phyloP scores from a whole-genome alignment of 1,284 basidiomycete genomes.

The Cryptococcus floricola region DNA sequence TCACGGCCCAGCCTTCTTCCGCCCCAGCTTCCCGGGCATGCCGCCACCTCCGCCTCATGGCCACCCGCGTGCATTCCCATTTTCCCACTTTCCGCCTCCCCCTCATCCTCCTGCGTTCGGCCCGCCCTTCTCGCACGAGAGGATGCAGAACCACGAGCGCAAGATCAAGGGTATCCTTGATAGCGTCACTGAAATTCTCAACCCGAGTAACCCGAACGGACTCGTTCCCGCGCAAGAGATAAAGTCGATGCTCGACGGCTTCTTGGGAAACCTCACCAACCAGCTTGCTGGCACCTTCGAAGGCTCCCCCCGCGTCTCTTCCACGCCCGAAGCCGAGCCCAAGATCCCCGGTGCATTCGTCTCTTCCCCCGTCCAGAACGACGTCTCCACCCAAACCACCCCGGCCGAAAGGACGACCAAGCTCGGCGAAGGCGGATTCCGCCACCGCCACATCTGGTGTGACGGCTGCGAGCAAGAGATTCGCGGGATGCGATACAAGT shows the following conservation, averaged over 20 bases:
- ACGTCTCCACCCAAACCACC: conserved; percentile 17
- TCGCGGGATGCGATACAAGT: conserved; percentile 45
- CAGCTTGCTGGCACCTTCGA: conserved; percentile 45
- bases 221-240: conserved; percentile 38
- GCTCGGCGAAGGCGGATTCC: conserved; percentile 38
- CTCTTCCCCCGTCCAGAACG: conserved; percentile 9
- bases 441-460: conserved; percentile 46
- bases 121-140: background rate
- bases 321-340: conserved; percentile 7
- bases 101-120: conserved; percentile 4
- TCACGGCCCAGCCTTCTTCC: conserved; percentile 3
- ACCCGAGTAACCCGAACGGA: conserved; percentile 12
- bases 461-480: conserved; percentile 44
- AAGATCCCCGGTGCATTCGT: conserved; percentile 40
- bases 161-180: conserved; percentile 12
- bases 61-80: background rate
- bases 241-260: conserved; percentile 42
- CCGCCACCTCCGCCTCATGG: conserved; percentile 7
- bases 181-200: conserved; percentile 26
- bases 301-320: conserved; percentile 19
- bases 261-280: conserved; percentile 45
- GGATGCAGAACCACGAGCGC: background rate
- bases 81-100: conserved; percentile 1
- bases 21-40: conserved; percentile 2
- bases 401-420: conserved; percentile 7